Base-by-base conservation (phyloP, 2,329 filamentous ascomycete genomes). In the Stemphylium beticola region DNA sequence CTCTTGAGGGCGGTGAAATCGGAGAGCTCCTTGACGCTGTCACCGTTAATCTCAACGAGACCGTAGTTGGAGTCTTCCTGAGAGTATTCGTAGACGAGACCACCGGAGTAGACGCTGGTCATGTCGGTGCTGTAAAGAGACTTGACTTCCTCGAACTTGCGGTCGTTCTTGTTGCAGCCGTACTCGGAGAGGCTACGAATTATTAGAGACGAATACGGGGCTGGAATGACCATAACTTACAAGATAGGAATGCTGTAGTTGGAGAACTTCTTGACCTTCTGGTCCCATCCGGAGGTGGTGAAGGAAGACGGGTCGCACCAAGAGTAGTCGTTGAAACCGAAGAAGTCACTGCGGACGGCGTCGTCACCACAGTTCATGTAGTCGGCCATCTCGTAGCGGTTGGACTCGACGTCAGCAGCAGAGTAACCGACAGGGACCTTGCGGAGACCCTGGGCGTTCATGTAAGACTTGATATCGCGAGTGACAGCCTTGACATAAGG, bases 351-450 rank as follows among this genome's bases (percentile, higher is more conserved):
- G 65, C 93, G 88, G 79, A 89, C 86, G 61, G 93, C 88, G 43
- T 93, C 90, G 49, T 85, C 81, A 58, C 93, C 93, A 73, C 93
- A 97, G 85, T 96, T 96, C 87, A 97, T 92, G 83, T 96, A 97
- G 49, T 87, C 72, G 42, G 93, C 92, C 74, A 92, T 92, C 79
- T 96, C 86, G 79, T 89, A 86, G 67, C 92, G 90, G 82, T 96
- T 96, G 70, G 86, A 83, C 56, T 90, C 83, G 52, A 96, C 90
- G 78, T 96, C 92, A 57, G 92, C 93, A 55, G 90, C 90, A 6
- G 89, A 92, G 81, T 93, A 93, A 39, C 90, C 90, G 53, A 92
- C 88, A 18, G 90, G 89, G 62, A 93, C 89, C 56, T 78, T 65
- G 65, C 90, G 88, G 70, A 85, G 81, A 56, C 84, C 79, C 70